Conservation (phyloP, 73 alveolate genomes). For the Tetrahymena borealis region DNA sequence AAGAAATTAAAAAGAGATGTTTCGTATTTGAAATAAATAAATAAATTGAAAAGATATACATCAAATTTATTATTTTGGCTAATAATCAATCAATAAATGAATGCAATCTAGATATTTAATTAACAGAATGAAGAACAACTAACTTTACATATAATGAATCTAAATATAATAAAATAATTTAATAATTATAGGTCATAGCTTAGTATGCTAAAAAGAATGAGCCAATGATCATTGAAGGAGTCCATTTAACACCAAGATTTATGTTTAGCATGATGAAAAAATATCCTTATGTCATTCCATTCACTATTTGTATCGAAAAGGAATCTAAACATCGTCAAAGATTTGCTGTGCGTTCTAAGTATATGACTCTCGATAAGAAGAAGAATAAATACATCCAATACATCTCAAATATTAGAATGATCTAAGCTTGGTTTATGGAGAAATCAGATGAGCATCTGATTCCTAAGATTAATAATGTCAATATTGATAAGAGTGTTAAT, state of each 20-base stretch:
- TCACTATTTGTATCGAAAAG: constrained; percentile 57
- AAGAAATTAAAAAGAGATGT: too few species aligned
- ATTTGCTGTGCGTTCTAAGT: constrained; percentile 78
- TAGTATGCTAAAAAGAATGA: constrained; percentile 50
- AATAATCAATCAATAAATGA: background rate
- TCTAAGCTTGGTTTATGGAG: constrained; percentile 57
- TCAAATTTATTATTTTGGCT: background rate
- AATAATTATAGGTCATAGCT: constrained; percentile 37
- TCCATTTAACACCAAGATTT: constrained; percentile 61
- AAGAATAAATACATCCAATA: constrained; percentile 63
- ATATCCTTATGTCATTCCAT: constrained; percentile 63
- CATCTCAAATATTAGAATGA: constrained; percentile 60
- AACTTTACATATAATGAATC: too few species aligned
- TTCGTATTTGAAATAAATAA: too few species aligned
- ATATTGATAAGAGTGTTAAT: constrained; percentile 70
- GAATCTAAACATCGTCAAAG: constrained; percentile 76
- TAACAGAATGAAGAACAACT: too few species aligned
- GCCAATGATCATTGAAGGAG: constrained; percentile 77
- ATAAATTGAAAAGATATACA: too few species aligned
- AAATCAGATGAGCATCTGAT: constrained; percentile 71
- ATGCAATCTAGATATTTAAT: background rate
- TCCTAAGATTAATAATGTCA: constrained; percentile 74
- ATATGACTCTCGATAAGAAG: constrained; percentile 77
- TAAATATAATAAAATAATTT: background rate
- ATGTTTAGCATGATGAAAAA: constrained; percentile 64